These are phyloP conservation scores for Vachellia pachyceras DNA, from an alignment of 306 rosid species.

Conservation along the genomic window DNA sequence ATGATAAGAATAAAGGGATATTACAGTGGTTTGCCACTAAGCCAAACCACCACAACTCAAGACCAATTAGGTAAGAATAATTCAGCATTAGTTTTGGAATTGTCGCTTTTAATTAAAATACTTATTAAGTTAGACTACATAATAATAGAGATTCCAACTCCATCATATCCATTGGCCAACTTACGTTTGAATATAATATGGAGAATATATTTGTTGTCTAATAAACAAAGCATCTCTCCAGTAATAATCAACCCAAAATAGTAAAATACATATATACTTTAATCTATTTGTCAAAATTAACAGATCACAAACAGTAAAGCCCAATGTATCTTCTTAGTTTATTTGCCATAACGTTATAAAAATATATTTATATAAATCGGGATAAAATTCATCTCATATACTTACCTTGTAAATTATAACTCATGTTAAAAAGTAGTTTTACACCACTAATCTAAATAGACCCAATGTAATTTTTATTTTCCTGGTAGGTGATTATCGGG, in stretches of 20 bases:
- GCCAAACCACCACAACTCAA: not conserved
- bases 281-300: not conserved
- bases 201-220: slow-evolving; percentile 39
- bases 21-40: not conserved
- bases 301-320: slow-evolving; percentile 12
- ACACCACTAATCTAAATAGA: no score
- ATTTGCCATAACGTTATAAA: no score
- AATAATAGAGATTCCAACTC: not conserved
- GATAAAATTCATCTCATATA: no score
- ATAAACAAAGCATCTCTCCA: slow-evolving; percentile 10
- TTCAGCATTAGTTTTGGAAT: slow-evolving; percentile 1
- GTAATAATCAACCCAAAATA: slow-evolving; percentile 7
- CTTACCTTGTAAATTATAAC: no score
- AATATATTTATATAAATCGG: no score
- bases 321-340: no score
- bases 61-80: not conserved
- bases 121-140: not conserved
- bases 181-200: not conserved
- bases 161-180: slow-evolving; percentile 19
- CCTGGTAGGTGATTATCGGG: slow-evolving; percentile 6
- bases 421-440: no score
- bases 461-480: not conserved
- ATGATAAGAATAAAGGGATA: not conserved
- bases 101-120: slow-evolving; percentile 7
- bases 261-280: no score